These are phyloP conservation scores for Diplosphaera chodatii DNA, from an alignment of 139 green algal genomes.

Conservation along the genomic window DNA sequence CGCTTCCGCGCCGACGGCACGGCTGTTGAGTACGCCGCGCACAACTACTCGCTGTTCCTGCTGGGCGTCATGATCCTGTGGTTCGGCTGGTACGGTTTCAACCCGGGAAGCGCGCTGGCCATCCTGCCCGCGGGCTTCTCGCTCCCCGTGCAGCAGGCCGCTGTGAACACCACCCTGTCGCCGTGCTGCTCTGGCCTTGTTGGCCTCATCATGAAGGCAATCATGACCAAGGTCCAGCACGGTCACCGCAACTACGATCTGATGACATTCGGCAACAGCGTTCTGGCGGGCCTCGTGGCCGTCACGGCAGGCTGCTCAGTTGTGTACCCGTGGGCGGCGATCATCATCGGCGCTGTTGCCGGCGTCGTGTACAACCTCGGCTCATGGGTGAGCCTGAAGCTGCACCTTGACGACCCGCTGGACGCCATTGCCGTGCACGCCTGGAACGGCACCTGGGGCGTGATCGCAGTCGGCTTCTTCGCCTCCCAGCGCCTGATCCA, in stretches of 20 bases:
- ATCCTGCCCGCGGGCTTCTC: conserved; percentile 33
- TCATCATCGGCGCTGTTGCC: conserved; percentile 65
- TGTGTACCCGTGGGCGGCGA: conserved; percentile 78
- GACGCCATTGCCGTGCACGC: conserved; percentile 76
- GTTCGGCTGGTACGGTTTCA: conserved; percentile 93
- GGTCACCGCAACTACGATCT: conserved; percentile 52
- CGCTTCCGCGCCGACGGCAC: conserved; percentile 85
- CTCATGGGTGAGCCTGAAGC: conserved; percentile 22
- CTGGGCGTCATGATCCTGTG: conserved; percentile 78
- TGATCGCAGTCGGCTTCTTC: conserved; percentile 50
- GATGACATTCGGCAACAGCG: conserved; percentile 69
- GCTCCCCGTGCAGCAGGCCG: conserved; percentile 18
- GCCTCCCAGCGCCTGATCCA: conserved; percentile 34
- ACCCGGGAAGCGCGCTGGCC: conserved; percentile 58
- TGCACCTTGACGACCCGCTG: conserved; percentile 71
- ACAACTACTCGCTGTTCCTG: conserved; percentile 61
- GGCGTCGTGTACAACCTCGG: conserved; percentile 41
- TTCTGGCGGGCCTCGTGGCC: conserved; percentile 71
- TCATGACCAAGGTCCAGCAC: not conserved
- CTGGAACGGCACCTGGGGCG: conserved; percentile 54
- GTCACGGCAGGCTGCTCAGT: conserved; percentile 65
- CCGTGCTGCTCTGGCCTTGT: conserved; percentile 51
- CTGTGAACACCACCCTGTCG: conserved; percentile 79
- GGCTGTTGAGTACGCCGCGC: conserved; percentile 70
- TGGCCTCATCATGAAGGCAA: conserved; percentile 30